Evolutionary conservation across 2,329 filamentous ascomycete genomes (phyloP), one percentile per base, ranked within the genome.

Genomic region (Aspergillus fructus): DNA sequence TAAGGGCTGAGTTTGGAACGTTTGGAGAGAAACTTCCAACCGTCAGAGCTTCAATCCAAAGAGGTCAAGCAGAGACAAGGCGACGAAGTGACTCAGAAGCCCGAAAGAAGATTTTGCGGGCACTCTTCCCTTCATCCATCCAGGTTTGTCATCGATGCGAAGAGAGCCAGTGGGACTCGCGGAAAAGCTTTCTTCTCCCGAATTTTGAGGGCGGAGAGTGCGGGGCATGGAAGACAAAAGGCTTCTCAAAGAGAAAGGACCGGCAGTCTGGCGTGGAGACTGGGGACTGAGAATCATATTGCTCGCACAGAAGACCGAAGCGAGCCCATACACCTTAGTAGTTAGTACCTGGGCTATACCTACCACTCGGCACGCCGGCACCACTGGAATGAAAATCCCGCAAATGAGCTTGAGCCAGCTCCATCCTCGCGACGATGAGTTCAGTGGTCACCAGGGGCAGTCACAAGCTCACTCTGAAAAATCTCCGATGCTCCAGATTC

Each of bases 221-320:
- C 46, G 50, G 51, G 46, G 51, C n/a, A 12, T 13, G 39, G n/a
- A 15, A 52, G 55, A 48, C 52, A 40, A 45, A 41, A 41, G 17
- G 17, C 40, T 23, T 43, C 53, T 39, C 3, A 56, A 45, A 51
- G 34, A 40, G 40, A 46, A 56, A 58, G 55, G 23, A 55, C 4
- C 21, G 53, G 45, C 37, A 54, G 21, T 19, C 49, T 33, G 17
- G 46, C 30, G 19, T 33, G 33, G 34, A 53, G 51, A 34, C 41
- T 37, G n/a, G 47, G 15, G 34, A 37, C 34, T n/a, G 34, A 37
- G 34, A 37, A 5, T 37, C 34, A 37, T 37, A n/a, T 17, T 45
- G 17, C 15, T 60, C 59, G 59, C 59, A 60, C 55, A 60, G 48
- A 60, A 60, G 48, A 19, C 59, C 59, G 59, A 58, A 33, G 40